phyloP scores from a whole-genome alignment of 2,329 filamentous ascomycete species.

The Lachnellula cervina region DNA sequence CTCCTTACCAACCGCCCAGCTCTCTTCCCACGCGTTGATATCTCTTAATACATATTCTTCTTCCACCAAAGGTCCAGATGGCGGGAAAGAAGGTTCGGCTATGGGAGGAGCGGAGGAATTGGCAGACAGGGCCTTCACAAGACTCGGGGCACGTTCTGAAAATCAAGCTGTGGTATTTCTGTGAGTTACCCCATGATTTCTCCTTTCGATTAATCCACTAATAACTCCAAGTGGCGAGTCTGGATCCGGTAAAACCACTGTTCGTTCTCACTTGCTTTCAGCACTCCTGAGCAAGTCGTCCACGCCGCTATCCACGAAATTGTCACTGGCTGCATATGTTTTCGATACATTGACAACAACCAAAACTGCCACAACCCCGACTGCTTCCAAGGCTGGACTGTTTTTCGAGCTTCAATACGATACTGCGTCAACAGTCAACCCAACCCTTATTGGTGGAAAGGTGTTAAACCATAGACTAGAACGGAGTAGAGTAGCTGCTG shows the following conservation, averaged over 20 bases:
- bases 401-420: slow-evolving; percentile 98
- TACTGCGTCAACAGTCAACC: slow-evolving; percentile 76
- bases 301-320: slow-evolving; percentile 86
- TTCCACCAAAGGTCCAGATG: slow-evolving; percentile 83
- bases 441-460: slow-evolving; percentile 88
- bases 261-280: slow-evolving; percentile 82
- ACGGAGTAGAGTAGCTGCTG: slow-evolving; percentile 81
- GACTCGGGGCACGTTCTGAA: slow-evolving; percentile 82
- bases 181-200: slow-evolving; percentile 52
- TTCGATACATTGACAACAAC: slow-evolving; percentile 97
- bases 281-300: slow-evolving; percentile 84
- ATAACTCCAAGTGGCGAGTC: slow-evolving; percentile 71
- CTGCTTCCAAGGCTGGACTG: slow-evolving; percentile 89
- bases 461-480: slow-evolving; percentile 90
- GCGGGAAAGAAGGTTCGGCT: slow-evolving; percentile 83
- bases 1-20: slow-evolving; percentile 75
- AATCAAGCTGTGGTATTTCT: slow-evolving; percentile 91
- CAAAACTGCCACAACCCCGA: slow-evolving; percentile 92
- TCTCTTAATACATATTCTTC: slow-evolving; percentile 93
- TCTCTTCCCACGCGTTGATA: slow-evolving; percentile 89
- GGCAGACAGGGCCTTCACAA: slow-evolving; percentile 77
- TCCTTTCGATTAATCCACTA: slow-evolving; percentile 19
- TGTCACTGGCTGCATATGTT: slow-evolving; percentile 88
- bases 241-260: slow-evolving; percentile 90
- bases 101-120: slow-evolving; percentile 91